These are phyloP conservation scores for Calonectria honghensis DNA, from an alignment of 2,329 filamentous ascomycete genomes.

Conservation along the genomic window DNA sequence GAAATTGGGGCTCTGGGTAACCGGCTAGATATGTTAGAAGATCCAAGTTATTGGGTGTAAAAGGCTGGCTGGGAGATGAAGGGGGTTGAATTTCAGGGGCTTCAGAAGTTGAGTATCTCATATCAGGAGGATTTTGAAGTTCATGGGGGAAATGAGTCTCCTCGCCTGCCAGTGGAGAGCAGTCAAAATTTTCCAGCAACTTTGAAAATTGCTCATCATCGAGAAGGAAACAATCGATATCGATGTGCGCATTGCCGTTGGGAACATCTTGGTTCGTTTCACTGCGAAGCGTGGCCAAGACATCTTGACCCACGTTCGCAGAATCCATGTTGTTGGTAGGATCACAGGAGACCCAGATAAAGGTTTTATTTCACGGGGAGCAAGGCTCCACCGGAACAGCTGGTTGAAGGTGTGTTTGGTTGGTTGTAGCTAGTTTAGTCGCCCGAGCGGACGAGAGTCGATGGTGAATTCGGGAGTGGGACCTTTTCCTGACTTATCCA, in stretches of 20 bases:
- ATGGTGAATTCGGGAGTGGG: constrained; percentile 6
- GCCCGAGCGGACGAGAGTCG: not conserved
- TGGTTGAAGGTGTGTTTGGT: not conserved
- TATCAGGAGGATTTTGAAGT: not conserved
- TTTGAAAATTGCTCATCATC: not conserved
- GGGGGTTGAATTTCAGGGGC: not conserved
- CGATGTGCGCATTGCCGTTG: not conserved
- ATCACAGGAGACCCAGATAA: not conserved
- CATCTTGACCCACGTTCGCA: not conserved
- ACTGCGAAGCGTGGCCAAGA: not conserved
- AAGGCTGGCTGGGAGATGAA: not conserved
- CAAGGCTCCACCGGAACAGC: not conserved
- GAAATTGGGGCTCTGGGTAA: not conserved
- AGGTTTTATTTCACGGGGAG: not conserved
- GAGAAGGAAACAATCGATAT: not conserved
- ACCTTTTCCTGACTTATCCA: constrained; percentile 25
- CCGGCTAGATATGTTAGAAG: not conserved
- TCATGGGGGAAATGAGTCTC: not conserved
- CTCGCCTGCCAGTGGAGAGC: not conserved
- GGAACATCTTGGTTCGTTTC: not conserved
- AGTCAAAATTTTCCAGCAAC: not conserved
- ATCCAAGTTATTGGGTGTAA: not conserved
- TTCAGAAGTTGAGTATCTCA: not conserved
- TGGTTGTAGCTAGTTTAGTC: constrained; percentile 13
- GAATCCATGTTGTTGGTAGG: not conserved